Evolutionary conservation across 371 early-diverging fungal species (phyloP), one percentile per base, ranked within the genome.

Genomic region (Fennellomyces sp.): DNA sequence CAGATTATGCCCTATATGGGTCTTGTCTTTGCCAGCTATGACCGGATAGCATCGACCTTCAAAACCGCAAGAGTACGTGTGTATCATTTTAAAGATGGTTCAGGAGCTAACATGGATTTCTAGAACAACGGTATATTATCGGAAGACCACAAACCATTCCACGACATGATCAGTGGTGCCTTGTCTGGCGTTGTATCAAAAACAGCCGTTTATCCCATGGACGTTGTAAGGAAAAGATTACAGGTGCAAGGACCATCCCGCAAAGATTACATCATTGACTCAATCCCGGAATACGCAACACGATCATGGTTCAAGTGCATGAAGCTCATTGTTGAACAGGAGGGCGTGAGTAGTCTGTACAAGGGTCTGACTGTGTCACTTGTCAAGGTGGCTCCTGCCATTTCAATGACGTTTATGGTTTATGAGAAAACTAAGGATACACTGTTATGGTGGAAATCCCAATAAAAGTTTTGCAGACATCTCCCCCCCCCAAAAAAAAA

Each of bases 1-100:
- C 95, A 96, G 69, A 94, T 98, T 26, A 84, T 94, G 74, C 97
- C 97, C 1, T 94, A 95, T 57, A 97, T 96, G 95, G 96, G 97
- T 4, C 64, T 91, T 0, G 77, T 89, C 59, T 94, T 94, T 75
- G 78, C 85, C 25, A 85, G 83, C 47, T 93, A 92, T 70, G 91
- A 92, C 51, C 52, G 66, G 2, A 68, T 87, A 61, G 86, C 84
- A 4, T 68, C 78, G 17, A 49, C 68, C 2, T 76, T 78, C 11
- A 64, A 73, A 17, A 72, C 73, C 59, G 36, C 75, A 25, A 67
- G 76, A 28, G 81, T 80, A 70, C 59, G 58, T 33, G 29, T 28
- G 13, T n/a, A n/a, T n/a, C n/a, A n/a, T 39, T 39, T 11, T 39
- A 38, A 5, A 23, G n/a, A n/a, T 15, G 17, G 26, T 19, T 31